Evolutionary conservation across 306 rosid species (phyloP).

Genomic region (Vachellia pachyceras): DNA sequence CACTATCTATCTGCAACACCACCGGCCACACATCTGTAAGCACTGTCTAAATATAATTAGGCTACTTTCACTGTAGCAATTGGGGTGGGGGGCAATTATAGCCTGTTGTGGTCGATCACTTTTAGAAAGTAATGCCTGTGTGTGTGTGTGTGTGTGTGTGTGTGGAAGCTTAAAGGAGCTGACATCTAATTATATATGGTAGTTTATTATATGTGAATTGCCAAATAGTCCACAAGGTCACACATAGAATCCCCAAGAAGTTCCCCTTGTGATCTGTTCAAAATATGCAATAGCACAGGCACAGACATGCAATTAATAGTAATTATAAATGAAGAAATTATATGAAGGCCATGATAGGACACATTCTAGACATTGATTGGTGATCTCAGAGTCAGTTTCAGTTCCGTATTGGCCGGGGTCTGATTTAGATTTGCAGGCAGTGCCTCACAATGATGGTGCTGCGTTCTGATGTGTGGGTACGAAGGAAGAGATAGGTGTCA

Average conservation of each 20-base stretch:
- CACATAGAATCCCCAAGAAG: neutral
- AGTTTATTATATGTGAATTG: slow-evolving; percentile 21
- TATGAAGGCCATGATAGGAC: too few relatives aligned
- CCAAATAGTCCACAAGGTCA: neutral
- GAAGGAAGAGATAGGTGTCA: neutral
- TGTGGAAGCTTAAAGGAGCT: neutral
- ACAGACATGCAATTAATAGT: too few relatives aligned
- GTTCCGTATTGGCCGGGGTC: neutral
- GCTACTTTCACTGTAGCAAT: slow-evolving; percentile 22
- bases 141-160: too few relatives aligned
- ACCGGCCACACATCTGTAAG: slow-evolving; percentile 9
- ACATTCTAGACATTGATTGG: neutral
- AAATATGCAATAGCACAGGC: neutral
- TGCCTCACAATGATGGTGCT: slow-evolving; percentile 8
- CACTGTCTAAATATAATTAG: neutral
- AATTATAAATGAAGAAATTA: neutral
- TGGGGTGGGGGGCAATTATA: slow-evolving; percentile 40
- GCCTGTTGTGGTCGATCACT: slow-evolving; percentile 6
- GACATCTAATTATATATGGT: slow-evolving; percentile 22
- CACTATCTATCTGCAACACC: slow-evolving; percentile 3
- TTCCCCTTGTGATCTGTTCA: neutral
- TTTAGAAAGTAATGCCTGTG: slow-evolving; percentile 9
- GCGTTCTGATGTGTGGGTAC: neutral
- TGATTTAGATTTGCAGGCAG: neutral
- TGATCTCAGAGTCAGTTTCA: neutral